These are phyloP conservation scores for Zangia roseola DNA, from an alignment of 768 basidiomycete genomes.

Conservation along the genomic window DNA sequence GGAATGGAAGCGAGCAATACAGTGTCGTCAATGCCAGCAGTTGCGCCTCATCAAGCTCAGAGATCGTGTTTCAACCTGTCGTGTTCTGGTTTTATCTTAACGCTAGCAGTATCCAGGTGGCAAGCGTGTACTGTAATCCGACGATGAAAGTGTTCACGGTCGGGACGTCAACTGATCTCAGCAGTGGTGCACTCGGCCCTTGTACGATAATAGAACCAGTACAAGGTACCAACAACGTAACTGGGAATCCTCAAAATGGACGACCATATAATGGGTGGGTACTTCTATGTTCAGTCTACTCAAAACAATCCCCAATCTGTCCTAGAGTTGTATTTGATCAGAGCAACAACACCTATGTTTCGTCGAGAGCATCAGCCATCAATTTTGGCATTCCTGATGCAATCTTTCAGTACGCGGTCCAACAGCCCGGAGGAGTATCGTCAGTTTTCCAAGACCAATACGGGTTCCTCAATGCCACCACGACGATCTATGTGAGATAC, in stretches of 20 bases:
- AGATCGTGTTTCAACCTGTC: slow-evolving; percentile 49
- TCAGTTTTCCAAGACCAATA: slow-evolving; percentile 47
- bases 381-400: slow-evolving; percentile 57
- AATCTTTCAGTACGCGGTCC: slow-evolving; percentile 52
- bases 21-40: slow-evolving; percentile 42
- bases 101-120: slow-evolving; percentile 37
- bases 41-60: slow-evolving; percentile 28
- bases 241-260: slow-evolving; percentile 44
- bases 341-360: slow-evolving; percentile 43
- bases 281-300: background rate
- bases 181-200: slow-evolving; percentile 39
- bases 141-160: slow-evolving; percentile 45
- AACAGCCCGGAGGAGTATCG: slow-evolving; percentile 39
- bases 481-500: slow-evolving; percentile 32
- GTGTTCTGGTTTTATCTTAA: slow-evolving; percentile 66
- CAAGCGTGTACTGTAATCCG: slow-evolving; percentile 59
- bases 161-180: slow-evolving; percentile 42
- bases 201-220: slow-evolving; percentile 35
- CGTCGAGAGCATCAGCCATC: slow-evolving; percentile 50
- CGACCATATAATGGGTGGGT: slow-evolving; percentile 59
- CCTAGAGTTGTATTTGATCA: slow-evolving; percentile 42
- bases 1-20: slow-evolving; percentile 44
- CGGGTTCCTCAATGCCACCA: slow-evolving; percentile 54
- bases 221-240: slow-evolving; percentile 48
- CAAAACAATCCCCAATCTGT: background rate